These are phyloP conservation scores for Phlebopus sp. DNA, from an alignment of 1,284 basidiomycete species.

Conservation along the genomic window DNA sequence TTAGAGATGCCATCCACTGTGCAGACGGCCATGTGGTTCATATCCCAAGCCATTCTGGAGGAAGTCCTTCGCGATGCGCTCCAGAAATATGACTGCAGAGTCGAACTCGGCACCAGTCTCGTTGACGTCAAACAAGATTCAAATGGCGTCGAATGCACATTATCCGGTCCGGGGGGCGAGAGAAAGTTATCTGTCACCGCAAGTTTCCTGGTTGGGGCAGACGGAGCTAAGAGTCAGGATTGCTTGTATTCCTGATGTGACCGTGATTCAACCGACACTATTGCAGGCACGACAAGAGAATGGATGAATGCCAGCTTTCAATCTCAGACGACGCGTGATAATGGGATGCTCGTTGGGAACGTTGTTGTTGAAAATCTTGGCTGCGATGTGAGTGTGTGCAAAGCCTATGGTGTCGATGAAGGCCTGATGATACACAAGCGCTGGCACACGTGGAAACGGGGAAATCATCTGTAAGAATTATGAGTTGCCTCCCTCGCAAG, in stretches of 20 bases:
- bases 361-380: background rate
- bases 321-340: background rate
- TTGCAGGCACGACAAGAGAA: background rate
- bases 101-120: background rate
- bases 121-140: too few species aligned
- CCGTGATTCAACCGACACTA: background rate
- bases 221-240: conserved; percentile 30
- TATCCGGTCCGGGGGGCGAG: background rate
- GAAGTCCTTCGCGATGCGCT: background rate
- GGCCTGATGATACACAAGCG: background rate
- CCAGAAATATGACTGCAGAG: background rate
- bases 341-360: background rate
- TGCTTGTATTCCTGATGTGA: background rate
- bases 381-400: background rate
- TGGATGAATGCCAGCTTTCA: background rate
- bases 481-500: too few species aligned
- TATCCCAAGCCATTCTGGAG: background rate
- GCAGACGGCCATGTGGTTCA: background rate
- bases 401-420: background rate
- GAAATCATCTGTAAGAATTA: background rate
- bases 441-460: background rate
- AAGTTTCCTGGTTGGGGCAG: conserved; percentile 36
- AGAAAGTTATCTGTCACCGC: background rate
- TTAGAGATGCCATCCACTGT: background rate
- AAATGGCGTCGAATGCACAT: too few species aligned